These are phyloP conservation scores for Penicillium carneum DNA, from an alignment of 2,329 filamentous ascomycete species.

Conservation along the genomic window DNA sequence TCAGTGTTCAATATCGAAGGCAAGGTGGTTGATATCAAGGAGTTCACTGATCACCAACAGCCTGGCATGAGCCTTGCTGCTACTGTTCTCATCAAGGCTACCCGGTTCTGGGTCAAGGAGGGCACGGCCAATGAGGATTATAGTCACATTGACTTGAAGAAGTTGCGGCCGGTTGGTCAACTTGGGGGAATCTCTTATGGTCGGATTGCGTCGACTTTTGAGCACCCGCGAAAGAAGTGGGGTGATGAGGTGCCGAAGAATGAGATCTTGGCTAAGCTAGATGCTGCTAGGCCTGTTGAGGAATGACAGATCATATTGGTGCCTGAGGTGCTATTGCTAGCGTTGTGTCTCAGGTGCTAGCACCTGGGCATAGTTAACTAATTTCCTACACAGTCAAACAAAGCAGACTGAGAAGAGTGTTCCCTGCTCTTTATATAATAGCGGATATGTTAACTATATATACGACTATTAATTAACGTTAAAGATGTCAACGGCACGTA, in stretches of 20 bases:
- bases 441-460: too few relatives aligned
- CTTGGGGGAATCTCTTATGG: conserved; percentile 88
- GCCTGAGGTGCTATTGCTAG: not conserved
- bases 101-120: conserved; percentile 83
- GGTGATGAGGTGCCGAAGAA: conserved; percentile 30
- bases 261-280: conserved; percentile 25
- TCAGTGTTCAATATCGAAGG: conserved; percentile 82
- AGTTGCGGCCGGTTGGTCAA: conserved; percentile 76
- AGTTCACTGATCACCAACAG: conserved; percentile 73
- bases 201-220: conserved; percentile 69
- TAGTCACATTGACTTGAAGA: conserved; percentile 74
- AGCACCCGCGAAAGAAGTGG: conserved; percentile 64
- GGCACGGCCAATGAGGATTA: conserved; percentile 79
- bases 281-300: conserved; percentile 20
- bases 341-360: too few relatives aligned
- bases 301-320: not conserved
- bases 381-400: too few relatives aligned
- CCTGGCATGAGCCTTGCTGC: conserved; percentile 76
- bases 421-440: too few relatives aligned
- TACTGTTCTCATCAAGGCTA: conserved; percentile 78
- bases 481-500: not conserved
- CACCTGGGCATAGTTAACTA: too few relatives aligned
- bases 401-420: too few relatives aligned
- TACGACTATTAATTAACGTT: not conserved
- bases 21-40: conserved; percentile 72